phyloP scores from a whole-genome alignment of 2,329 filamentous ascomycete genomes.

The Sphaerulina musiva region DNA sequence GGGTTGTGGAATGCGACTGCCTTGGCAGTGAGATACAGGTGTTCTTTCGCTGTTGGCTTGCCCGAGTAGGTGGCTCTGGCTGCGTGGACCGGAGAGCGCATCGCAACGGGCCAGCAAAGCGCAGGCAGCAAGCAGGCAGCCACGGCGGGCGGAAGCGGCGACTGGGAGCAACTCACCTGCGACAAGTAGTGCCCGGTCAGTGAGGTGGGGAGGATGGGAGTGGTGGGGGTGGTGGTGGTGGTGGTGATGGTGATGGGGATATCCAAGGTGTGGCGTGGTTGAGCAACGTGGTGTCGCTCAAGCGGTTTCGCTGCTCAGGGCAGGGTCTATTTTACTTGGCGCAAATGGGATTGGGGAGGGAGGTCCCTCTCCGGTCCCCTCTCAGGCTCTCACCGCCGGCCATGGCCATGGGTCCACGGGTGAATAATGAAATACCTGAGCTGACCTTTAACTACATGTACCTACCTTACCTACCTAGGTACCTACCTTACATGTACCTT shows the following conservation, averaged over 20 bases:
- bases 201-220: neutral
- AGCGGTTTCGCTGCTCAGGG: no score
- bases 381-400: no score
- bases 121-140: slow-evolving; percentile 5
- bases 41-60: slow-evolving; percentile 13
- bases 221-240: neutral
- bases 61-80: neutral
- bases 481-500: no score
- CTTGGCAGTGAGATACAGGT: slow-evolving; percentile 17
- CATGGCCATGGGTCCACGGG: no score
- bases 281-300: no score
- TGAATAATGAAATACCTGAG: no score
- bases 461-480: no score
- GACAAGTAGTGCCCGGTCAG: neutral
- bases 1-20: slow-evolving; percentile 20
- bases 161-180: slow-evolving; percentile 11
- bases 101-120: slow-evolving; percentile 4
- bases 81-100: slow-evolving; percentile 5
- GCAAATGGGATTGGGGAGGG: no score
- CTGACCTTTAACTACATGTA: no score
- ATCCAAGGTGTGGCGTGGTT: no score
- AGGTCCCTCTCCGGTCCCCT: no score
- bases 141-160: neutral
- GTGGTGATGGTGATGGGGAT: neutral
- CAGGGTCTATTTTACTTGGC: no score